phyloP scores from a whole-genome alignment of 106 monocot species.

The Xerophyta viscosa region DNA sequence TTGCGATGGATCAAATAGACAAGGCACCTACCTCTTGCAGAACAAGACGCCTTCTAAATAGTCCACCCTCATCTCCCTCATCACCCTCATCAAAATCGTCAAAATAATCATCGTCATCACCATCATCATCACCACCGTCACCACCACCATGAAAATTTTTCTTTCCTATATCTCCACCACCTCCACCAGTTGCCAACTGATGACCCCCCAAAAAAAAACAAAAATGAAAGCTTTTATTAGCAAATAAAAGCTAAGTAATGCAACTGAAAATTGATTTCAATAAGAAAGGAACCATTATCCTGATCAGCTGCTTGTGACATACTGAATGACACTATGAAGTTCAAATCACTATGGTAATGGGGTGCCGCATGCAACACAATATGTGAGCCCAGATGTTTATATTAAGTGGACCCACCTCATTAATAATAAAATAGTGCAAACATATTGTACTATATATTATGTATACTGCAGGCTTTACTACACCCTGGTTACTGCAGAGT shows the following conservation, averaged over 20 bases:
- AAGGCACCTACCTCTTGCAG: conserved; percentile 63
- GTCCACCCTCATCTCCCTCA: conserved; percentile 89
- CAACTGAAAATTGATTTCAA: background rate
- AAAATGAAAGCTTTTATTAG: background rate
- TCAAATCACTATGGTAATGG: no score
- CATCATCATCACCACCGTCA: conserved; percentile 97
- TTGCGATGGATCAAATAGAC: no score
- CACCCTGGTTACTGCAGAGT: no score
- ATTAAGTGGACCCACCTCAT: no score
- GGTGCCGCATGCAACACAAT: no score
- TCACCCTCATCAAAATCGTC: conserved; percentile 97
- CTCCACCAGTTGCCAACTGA: conserved; percentile 80
- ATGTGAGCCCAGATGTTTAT: no score
- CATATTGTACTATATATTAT: no score
- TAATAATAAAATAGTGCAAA: no score
- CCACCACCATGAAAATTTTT: conserved; percentile 95
- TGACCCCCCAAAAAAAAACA: background rate
- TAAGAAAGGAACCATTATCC: no score
- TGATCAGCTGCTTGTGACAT: no score
- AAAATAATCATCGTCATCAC: conserved; percentile 99
- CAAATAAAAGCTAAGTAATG: background rate
- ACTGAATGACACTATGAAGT: no score
- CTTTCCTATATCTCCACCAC: conserved; percentile 97
- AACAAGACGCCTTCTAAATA: conserved; percentile 74
- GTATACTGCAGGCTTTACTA: no score